phyloP scores from a whole-genome alignment of 192 early-diverging fungal genomes.

The Endogone sp. region DNA sequence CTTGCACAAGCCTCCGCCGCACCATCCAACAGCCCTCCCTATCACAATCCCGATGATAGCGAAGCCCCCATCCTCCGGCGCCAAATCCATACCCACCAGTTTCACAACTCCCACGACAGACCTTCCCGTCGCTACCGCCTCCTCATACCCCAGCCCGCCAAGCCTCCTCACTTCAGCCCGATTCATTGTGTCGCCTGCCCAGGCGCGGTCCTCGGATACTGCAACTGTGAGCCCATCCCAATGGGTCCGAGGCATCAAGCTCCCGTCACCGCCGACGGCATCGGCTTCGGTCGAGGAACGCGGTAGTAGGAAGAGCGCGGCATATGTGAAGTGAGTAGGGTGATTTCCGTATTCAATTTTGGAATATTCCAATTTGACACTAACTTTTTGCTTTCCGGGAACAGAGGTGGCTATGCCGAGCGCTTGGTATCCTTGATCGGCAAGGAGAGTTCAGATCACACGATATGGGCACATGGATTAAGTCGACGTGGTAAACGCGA shows the following conservation, averaged over 20 bases:
- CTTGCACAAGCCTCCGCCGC: background rate
- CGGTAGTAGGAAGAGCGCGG: background rate
- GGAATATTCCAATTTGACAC: too few relatives aligned
- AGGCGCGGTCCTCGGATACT: background rate
- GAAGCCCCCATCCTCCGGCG: too few relatives aligned
- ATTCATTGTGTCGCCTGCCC: background rate
- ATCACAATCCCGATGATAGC: too few relatives aligned
- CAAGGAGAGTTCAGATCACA: background rate
- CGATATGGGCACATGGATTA: background rate
- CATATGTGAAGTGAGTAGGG: background rate
- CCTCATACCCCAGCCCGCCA: background rate
- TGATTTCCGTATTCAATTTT: too few relatives aligned
- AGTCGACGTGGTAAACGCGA: background rate
- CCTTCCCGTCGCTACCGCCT: background rate
- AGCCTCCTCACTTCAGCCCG: background rate
- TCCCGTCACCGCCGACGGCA: background rate
- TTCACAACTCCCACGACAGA: background rate
- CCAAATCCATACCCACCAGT: background rate
- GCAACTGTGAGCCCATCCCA: background rate
- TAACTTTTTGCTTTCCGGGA: too few relatives aligned
- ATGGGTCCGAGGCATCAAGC: background rate
- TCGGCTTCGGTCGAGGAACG: background rate
- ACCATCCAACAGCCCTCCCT: background rate
- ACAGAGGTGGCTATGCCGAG: background rate
- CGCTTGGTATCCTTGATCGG: background rate